phyloP scores from a whole-genome alignment of 2,329 filamentous ascomycete genomes.

The Verticillium alfalfae region DNA sequence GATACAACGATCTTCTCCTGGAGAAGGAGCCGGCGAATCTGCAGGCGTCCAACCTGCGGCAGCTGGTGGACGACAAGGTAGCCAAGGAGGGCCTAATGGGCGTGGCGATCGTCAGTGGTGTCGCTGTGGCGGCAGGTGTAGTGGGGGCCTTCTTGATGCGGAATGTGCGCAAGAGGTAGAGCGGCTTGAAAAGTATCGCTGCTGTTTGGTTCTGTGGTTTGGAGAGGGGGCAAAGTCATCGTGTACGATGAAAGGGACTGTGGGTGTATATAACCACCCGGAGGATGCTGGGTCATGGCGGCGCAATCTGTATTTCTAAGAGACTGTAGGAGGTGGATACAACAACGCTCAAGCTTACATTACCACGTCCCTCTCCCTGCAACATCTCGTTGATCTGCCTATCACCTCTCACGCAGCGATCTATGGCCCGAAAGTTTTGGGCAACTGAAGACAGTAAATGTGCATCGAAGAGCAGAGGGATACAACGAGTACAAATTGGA shows the following conservation, averaged over 20 bases:
- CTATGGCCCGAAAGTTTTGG: no score
- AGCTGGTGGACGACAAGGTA: constrained; percentile 92
- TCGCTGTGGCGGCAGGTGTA: constrained; percentile 89
- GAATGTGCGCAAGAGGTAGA: constrained; percentile 58
- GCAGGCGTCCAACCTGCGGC: constrained; percentile 80
- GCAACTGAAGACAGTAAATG: no score
- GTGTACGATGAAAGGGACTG: not conserved
- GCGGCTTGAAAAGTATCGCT: not conserved
- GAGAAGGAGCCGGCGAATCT: constrained; percentile 89
- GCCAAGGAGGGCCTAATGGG: constrained; percentile 90
- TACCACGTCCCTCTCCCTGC: not conserved
- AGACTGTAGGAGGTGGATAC: not conserved
- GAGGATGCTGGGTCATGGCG: not conserved
- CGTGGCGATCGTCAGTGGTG: constrained; percentile 88
- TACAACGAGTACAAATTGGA: no score
- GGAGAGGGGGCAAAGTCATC: not conserved
- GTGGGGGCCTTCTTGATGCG: constrained; percentile 82
- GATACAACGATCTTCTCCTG: constrained; percentile 89
- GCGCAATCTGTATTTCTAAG: not conserved
- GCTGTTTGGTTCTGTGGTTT: not conserved
- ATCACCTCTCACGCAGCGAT: no score
- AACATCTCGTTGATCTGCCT: no score
- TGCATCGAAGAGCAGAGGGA: no score
- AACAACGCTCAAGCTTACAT: not conserved
- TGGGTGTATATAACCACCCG: not conserved